Evolutionary conservation across 345 rosid genomes (phyloP).

Genomic region (Geranium rotundifolium): DNA sequence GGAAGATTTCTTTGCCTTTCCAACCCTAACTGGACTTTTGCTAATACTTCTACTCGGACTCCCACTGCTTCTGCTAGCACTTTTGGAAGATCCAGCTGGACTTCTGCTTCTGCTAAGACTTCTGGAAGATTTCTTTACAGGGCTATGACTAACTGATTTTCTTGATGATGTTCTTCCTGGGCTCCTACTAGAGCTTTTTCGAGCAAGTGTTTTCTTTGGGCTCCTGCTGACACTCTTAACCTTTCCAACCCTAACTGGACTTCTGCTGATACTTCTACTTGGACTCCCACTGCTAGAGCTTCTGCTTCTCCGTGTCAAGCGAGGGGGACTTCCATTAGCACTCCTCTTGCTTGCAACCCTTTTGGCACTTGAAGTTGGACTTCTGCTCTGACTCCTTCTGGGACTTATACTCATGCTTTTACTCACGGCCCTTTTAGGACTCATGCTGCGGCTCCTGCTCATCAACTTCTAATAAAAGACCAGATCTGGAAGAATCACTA

Average conservation of each 20-base stretch:
- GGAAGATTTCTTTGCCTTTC: background rate
- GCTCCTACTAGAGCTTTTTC: constrained; percentile 29
- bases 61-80: constrained; percentile 14
- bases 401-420: constrained; percentile 85
- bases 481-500: constrained; percentile 28
- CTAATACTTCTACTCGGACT: constrained; percentile 30
- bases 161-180: constrained; percentile 11
- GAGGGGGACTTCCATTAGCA: constrained; percentile 24
- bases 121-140: constrained; percentile 5
- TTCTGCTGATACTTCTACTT: constrained; percentile 14
- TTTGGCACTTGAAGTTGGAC: constrained; percentile 53
- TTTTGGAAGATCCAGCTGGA: constrained; percentile 6
- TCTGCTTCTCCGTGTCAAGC: constrained; percentile 12
- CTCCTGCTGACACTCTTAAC: background rate
- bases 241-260: background rate
- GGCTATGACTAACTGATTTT: constrained; percentile 2
- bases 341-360: constrained; percentile 21
- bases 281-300: constrained; percentile 41
- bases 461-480: constrained; percentile 46
- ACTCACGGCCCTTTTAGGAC: constrained; percentile 69
- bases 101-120: constrained; percentile 14
- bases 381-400: constrained; percentile 50
- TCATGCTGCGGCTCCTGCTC: constrained; percentile 88
- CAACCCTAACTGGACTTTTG: constrained; percentile 1
- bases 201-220: constrained; percentile 19